These are phyloP conservation scores for Botrytis sinoallii DNA, from an alignment of 2,329 filamentous ascomycete species.

Conservation along the genomic window DNA sequence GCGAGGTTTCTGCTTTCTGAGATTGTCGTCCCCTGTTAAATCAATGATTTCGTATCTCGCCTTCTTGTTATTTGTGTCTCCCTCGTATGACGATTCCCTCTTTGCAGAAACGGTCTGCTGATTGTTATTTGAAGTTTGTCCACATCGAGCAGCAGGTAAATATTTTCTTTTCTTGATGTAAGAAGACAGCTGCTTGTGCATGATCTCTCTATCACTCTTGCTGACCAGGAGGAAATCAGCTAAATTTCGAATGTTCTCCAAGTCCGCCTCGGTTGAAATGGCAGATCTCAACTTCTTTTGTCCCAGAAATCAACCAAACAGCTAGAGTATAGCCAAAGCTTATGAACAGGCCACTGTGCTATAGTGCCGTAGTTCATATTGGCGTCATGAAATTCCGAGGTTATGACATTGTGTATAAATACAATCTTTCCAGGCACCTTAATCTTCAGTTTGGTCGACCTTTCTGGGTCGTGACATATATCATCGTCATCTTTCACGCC, in stretches of 20 bases:
- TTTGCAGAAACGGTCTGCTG: background rate
- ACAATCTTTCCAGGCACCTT: background rate
- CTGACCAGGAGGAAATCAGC: background rate
- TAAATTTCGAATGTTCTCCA: background rate
- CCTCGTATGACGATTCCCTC: background rate
- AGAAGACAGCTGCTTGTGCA: background rate
- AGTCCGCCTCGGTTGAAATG: background rate
- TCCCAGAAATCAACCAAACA: background rate
- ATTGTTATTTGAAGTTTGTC: background rate
- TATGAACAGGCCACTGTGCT: background rate
- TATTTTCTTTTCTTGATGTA: background rate
- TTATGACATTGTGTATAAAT: background rate
- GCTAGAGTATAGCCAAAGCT: background rate
- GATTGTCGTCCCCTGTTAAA: background rate
- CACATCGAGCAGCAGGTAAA: background rate
- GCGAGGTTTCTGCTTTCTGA: background rate
- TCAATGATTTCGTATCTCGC: background rate
- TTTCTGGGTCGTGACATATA: background rate
- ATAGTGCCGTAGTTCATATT: background rate
- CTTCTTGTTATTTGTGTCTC: background rate
- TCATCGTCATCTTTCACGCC: background rate
- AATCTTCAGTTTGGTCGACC: background rate
- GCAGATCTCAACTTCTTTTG: background rate
- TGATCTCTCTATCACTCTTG: background rate
- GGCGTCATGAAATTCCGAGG: accelerated